Evolutionary conservation across 2,329 filamentous ascomycete species (phyloP), one percentile per base, ranked within the genome.

Genomic region (Aspergillus carbonarius): DNA sequence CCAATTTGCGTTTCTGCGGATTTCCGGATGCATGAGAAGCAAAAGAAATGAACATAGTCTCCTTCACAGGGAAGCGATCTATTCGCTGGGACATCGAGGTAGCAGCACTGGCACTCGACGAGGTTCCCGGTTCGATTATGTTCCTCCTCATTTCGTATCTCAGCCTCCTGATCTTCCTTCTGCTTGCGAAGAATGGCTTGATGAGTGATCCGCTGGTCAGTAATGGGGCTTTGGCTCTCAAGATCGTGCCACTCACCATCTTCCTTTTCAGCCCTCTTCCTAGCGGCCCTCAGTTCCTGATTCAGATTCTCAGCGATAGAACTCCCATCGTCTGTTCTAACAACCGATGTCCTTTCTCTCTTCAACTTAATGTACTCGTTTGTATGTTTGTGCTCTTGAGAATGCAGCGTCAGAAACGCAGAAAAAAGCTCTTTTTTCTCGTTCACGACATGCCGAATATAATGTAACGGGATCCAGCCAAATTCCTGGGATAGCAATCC

Each of bases 21-120:
- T 20, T 74, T 82, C 57, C 79, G 84, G 5, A 87, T 82, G 69
- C 92, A 96, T 1, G 76, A 74, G 48, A 80, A 79, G 72, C 92
- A 96, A 72, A 93, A 93, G 69, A 83, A 84, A 65, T 93, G 90
- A 1, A 75, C 63, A 0, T 70, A 66, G 0, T 82, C 78, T 15
- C 82, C 85, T 52, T 85, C 75, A 71, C 92, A 96, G 62, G 84
- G 79, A 1, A 91, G 82, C 78, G 91, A 85, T 49, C 86, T 82
- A 64, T 90, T 90, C 47, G 86, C 73, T 1, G 89, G 82, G 51
- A 81, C 80, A 4, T 92, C 86, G 6, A 80, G 79, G 67, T 84
- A 95, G 73, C 92, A 96, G 68, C 90, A 92, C 44, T 81, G 82
- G 65, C 89, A 96, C 64, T 93, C 90, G 10, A 79, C 73, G 40